Conservation (phyloP, 352 stramenopile species). For the Phytophthora megakarya region DNA sequence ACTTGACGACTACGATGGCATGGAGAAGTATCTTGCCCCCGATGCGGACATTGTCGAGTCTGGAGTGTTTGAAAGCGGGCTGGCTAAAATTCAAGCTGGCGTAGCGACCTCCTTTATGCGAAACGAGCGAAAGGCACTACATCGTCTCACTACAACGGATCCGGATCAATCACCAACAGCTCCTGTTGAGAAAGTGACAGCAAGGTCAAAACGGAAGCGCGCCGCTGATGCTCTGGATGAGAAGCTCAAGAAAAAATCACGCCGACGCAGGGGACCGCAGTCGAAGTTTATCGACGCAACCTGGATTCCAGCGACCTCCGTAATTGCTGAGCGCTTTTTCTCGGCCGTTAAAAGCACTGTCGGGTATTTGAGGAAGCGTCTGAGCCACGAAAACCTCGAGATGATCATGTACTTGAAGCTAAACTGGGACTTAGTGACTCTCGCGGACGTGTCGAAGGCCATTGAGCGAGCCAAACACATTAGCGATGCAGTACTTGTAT, state of each 20-base stretch:
- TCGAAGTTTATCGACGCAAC: slow-evolving; percentile 6
- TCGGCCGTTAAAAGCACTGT: slow-evolving; percentile 3
- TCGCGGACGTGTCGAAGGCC: background rate
- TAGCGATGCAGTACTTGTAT: no score
- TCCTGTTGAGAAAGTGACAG: background rate
- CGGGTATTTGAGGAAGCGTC: background rate
- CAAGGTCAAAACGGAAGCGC: slow-evolving; percentile 8
- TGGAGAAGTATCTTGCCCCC: slow-evolving; percentile 3
- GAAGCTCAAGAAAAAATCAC: background rate
- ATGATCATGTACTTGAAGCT: slow-evolving; percentile 4
- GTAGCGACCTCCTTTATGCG: background rate
- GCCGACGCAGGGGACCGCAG: background rate
- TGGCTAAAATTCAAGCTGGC: slow-evolving; percentile 3
- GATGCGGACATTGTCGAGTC: slow-evolving; percentile 2
- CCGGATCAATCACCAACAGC: no score
- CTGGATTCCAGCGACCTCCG: slow-evolving; percentile 9
- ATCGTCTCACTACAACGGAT: no score
- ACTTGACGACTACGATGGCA: background rate
- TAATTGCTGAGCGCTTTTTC: slow-evolving; percentile 8
- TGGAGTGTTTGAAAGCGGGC: background rate
- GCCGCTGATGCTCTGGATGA: background rate
- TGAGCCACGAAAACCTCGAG: slow-evolving; percentile 1
- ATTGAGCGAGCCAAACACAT: no score
- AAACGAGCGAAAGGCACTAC: background rate
- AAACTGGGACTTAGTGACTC: slow-evolving; percentile 4